Percentiles rank a stretch among this genome's conserved stretches.
phyloP scores from a whole-genome alignment of 176 grass and related monocot genomes.

The Raddia distichophylla region DNA sequence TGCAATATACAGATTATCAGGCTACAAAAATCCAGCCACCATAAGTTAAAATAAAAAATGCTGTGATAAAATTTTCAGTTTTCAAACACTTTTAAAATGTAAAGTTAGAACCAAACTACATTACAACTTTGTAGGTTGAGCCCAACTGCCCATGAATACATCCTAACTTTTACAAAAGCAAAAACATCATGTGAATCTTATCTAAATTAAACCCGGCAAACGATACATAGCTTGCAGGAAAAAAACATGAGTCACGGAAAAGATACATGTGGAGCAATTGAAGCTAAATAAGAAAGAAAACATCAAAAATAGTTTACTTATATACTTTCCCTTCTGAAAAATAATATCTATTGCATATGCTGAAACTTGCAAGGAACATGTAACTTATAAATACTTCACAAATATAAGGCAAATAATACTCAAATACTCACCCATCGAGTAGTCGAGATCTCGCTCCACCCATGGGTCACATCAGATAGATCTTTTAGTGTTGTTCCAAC shows the following conservation, averaged over 20 bases:
- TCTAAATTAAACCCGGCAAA: constrained; percentile 11
- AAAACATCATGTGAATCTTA: neutral
- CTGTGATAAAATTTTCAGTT: neutral
- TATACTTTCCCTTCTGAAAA: constrained; percentile 23
- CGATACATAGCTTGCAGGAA: neutral
- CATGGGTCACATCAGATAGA: constrained; percentile 98
- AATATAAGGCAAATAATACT: constrained; percentile 31
- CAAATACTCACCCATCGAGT: constrained; percentile 78
- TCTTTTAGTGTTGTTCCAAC: constrained; percentile 97
- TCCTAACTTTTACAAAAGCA: neutral
- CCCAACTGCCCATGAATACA: neutral
- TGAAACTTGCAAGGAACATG: neutral
- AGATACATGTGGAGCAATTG: neutral
- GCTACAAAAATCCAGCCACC: neutral
- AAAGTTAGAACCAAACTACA: neutral
- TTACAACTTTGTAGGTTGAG: neutral
- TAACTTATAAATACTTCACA: neutral
- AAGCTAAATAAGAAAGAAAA: neutral
- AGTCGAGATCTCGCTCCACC: constrained; percentile 91
- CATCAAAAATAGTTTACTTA: neutral
- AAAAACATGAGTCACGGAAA: neutral
- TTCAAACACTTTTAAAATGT: neutral
- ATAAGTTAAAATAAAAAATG: neutral
- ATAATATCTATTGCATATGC: constrained; percentile 1
- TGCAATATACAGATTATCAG: neutral